A percentile compares a stretch with the other conserved stretches of the same genome.
Conservation (phyloP, 192 early-diverging fungal species). For the Rhizophagus sp. region DNA sequence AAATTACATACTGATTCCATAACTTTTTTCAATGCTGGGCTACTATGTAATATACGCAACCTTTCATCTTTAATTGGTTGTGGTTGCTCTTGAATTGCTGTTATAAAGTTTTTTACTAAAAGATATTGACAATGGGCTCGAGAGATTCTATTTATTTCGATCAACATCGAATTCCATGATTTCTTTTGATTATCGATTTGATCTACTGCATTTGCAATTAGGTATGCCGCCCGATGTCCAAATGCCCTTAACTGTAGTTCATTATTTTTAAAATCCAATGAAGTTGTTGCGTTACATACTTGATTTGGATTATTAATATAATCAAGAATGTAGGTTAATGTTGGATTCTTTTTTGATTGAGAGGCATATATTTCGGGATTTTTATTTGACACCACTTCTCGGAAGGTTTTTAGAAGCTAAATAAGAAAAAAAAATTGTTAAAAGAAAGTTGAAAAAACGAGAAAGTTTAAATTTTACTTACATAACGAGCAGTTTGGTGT, state of each 20-base stretch:
- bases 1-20: conserved; percentile 49
- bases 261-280: conserved; percentile 59
- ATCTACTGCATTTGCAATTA: conserved; percentile 63
- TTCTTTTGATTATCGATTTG: conserved; percentile 62
- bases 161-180: conserved; percentile 75
- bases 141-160: conserved; percentile 72
- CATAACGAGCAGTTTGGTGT: conserved; percentile 82
- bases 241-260: conserved; percentile 69
- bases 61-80: conserved; percentile 38
- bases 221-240: conserved; percentile 70
- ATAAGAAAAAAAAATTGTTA: not conserved
- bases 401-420: conserved; percentile 8
- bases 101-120: conserved; percentile 72
- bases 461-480: conserved; percentile 32
- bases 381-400: not conserved
- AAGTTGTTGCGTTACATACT: conserved; percentile 39
- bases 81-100: conserved; percentile 52
- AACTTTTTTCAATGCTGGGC: conserved; percentile 42
- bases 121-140: conserved; percentile 80
- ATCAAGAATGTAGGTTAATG: conserved; percentile 17
- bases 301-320: conserved; percentile 56
- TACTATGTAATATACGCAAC: conserved; percentile 37
- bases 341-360: not conserved
- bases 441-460: not conserved
- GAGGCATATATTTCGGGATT: not conserved